Percentiles rank a stretch among this genome's conserved stretches.
These are phyloP conservation scores for Volvariella surrecta DNA, from an alignment of 1,284 basidiomycete species.

Conservation along the genomic window DNA sequence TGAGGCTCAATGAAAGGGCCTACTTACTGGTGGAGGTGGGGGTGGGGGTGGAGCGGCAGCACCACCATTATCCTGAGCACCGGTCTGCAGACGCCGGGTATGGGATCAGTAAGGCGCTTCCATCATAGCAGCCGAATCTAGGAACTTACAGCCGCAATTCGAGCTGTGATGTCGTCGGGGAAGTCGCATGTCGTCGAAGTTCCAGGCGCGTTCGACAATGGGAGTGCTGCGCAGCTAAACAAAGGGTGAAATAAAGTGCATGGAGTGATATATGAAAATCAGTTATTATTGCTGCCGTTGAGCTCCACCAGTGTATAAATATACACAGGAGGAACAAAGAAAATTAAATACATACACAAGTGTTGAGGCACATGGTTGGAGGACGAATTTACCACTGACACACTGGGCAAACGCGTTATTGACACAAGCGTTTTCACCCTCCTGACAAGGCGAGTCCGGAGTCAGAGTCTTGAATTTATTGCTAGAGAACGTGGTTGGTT, in stretches of 20 bases:
- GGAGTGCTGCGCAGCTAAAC: conserved; percentile 45
- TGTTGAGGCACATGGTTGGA: conserved; percentile 30
- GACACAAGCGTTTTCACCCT: conserved; percentile 39
- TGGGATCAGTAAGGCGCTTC: too few relatives aligned
- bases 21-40: conserved; percentile 2
- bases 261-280: too few relatives aligned
- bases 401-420: conserved; percentile 40
- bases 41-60: conserved; percentile 9
- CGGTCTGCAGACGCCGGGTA: too few relatives aligned
- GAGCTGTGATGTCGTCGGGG: conserved; percentile 20
- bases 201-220: conserved; percentile 20
- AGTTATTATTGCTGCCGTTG: too few relatives aligned
- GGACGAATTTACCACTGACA: conserved; percentile 36
- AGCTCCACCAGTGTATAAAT: too few relatives aligned
- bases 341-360: conserved; percentile 27
- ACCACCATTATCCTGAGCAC: conserved; percentile 5
- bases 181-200: conserved; percentile 19
- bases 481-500: conserved; percentile 19
- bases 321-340: background rate
- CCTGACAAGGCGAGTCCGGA: conserved; percentile 31
- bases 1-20: too few relatives aligned
- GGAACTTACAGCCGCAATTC: conserved; percentile 23
- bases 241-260: conserved; percentile 3
- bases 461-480: conserved; percentile 36
- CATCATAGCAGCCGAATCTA: conserved; percentile 3